Percentiles rank a stretch among this genome's conserved stretches.
These are phyloP conservation scores for Geotrichum bryndzae DNA, from an alignment of 1,139 yeast genomes.

Conservation along the genomic window DNA sequence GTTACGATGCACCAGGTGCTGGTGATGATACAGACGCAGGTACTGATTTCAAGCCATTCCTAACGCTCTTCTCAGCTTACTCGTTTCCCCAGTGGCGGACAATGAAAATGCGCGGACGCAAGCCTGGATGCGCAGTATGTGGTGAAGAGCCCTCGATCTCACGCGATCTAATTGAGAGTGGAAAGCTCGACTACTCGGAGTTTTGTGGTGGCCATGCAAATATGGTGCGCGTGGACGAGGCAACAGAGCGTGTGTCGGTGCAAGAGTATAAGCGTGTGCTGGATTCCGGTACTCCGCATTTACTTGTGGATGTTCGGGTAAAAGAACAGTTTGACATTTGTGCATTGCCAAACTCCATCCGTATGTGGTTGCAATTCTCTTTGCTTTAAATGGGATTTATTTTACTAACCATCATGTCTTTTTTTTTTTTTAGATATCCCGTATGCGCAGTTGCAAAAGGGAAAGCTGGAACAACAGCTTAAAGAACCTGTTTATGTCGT, in stretches of 20 bases:
- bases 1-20: slow-evolving; percentile 35
- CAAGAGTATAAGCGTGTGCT: slow-evolving; percentile 34
- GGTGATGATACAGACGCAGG: neutral
- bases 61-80: slow-evolving; percentile 66
- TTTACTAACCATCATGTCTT: neutral
- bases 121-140: slow-evolving; percentile 58
- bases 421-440: slow-evolving; percentile 17
- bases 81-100: slow-evolving; percentile 63
- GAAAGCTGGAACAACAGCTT: slow-evolving; percentile 2
- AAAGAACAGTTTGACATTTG: slow-evolving; percentile 67
- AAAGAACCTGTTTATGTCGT: slow-evolving; percentile 41
- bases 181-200: slow-evolving; percentile 53
- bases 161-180: slow-evolving; percentile 41
- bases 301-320: slow-evolving; percentile 76
- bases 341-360: slow-evolving; percentile 52
- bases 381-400: slow-evolving; percentile 19
- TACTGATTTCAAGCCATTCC: slow-evolving; percentile 54
- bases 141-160: slow-evolving; percentile 48
- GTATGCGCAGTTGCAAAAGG: slow-evolving; percentile 10
- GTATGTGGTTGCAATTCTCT: slow-evolving; percentile 45
- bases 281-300: slow-evolving; percentile 23
- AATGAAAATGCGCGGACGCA: slow-evolving; percentile 74
- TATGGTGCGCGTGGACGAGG: slow-evolving; percentile 35
- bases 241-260: slow-evolving; percentile 47
- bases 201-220: slow-evolving; percentile 63